Conservation (phyloP, 257 asterid genomes). For the Nicotiana tomentosiformis region DNA sequence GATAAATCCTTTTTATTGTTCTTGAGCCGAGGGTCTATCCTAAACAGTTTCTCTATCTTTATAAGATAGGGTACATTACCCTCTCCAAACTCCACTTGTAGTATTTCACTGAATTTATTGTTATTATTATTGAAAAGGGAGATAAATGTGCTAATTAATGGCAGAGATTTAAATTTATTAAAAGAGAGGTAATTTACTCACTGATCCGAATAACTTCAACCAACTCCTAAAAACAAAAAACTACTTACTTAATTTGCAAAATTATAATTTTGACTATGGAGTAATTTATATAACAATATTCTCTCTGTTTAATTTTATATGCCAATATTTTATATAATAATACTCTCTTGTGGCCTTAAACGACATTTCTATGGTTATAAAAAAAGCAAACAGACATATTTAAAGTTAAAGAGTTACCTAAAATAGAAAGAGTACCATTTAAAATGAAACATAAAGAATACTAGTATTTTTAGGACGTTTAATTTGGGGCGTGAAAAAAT, state of each 20-base stretch:
- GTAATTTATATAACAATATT: too few relatives aligned
- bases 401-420: too few relatives aligned
- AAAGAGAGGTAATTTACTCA: background rate
- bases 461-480: background rate
- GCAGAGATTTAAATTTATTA: background rate
- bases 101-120: fast-evolving
- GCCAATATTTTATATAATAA: too few relatives aligned
- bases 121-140: background rate
- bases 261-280: too few relatives aligned
- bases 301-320: too few relatives aligned
- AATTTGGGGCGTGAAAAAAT: background rate
- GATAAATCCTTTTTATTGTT: background rate
- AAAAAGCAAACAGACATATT: too few relatives aligned
- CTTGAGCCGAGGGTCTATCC: too few relatives aligned
- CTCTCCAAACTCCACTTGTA: fast-evolving
- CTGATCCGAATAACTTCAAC: background rate
- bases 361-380: too few relatives aligned
- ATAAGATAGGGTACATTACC: too few relatives aligned
- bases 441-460: background rate
- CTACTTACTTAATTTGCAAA: background rate
- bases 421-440: too few relatives aligned
- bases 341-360: too few relatives aligned
- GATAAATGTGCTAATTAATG: background rate
- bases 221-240: background rate
- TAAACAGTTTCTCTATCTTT: too few relatives aligned